Evolutionary conservation across 2,329 filamentous ascomycete species (phyloP).

Genomic region (Tolypocladium tropicale): DNA sequence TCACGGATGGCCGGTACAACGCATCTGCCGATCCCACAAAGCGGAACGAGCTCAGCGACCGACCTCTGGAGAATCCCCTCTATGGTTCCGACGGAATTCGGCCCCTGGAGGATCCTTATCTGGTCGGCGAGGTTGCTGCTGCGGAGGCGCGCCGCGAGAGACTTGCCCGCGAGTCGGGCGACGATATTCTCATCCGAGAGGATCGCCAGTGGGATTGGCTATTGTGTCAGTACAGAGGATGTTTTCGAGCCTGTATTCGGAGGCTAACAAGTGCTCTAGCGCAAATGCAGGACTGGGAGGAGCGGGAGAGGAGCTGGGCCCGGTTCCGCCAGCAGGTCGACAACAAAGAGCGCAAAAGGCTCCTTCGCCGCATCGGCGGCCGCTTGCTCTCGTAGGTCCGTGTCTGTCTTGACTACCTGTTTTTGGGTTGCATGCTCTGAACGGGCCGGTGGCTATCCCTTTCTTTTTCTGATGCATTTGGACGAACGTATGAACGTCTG

Average conservation of each 20-base stretch:
- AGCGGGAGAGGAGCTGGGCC: conserved; percentile 39
- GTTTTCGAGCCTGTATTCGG: neutral
- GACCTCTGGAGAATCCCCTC: neutral
- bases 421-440: neutral
- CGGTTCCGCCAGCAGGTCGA: conserved; percentile 29
- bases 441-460: neutral
- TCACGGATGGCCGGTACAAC: conserved; percentile 29
- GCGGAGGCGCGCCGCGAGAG: conserved; percentile 45
- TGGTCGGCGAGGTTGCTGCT: conserved; percentile 58
- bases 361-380: conserved; percentile 29
- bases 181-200: conserved; percentile 45
- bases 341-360: conserved; percentile 22
- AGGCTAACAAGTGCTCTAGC: conserved; percentile 20
- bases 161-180: conserved; percentile 43
- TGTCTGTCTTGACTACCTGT: neutral
- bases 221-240: conserved; percentile 33
- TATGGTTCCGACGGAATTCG: conserved; percentile 15
- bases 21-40: conserved; percentile 16
- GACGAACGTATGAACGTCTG: conserved; percentile 5
- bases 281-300: conserved; percentile 39
- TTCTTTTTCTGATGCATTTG: neutral
- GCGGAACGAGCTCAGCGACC: conserved; percentile 5
- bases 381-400: conserved; percentile 10
- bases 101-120: conserved; percentile 55
- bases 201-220: conserved; percentile 53